These are phyloP conservation scores for Talaromyces sp. DNA, from an alignment of 2,329 filamentous ascomycete species.

Conservation along the genomic window DNA sequence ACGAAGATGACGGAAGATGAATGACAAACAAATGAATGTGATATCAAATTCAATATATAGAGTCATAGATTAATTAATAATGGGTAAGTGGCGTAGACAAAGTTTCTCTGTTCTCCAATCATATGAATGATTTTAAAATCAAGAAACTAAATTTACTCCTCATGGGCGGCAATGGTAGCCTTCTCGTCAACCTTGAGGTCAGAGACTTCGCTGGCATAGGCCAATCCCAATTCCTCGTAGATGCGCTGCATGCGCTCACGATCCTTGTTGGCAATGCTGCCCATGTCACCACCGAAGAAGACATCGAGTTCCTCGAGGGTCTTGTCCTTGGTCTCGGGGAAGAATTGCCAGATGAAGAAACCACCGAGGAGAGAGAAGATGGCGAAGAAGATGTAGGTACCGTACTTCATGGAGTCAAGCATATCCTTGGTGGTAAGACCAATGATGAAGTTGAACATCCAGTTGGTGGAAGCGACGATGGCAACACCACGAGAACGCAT, in stretches of 20 bases:
- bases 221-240: constrained; percentile 16
- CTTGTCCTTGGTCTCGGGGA: constrained; percentile 21
- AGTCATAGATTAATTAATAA: constrained; percentile 1
- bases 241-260: constrained; percentile 18
- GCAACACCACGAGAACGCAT: constrained; percentile 38
- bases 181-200: constrained; percentile 12
- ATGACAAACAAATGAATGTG: constrained; percentile 1
- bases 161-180: not conserved
- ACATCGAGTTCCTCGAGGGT: constrained; percentile 18
- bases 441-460: constrained; percentile 41
- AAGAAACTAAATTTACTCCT: constrained; percentile 12
- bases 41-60: constrained; percentile 7
- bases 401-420: constrained; percentile 32
- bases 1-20: no score
- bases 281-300: constrained; percentile 18
- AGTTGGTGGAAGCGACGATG: constrained; percentile 36
- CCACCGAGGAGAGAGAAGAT: constrained; percentile 20
- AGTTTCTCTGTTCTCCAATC: not conserved
- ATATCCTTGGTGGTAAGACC: constrained; percentile 34
- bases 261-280: constrained; percentile 13
- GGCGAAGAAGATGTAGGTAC: constrained; percentile 41
- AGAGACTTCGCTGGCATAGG: constrained; percentile 10
- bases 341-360: constrained; percentile 24
- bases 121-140: not conserved
- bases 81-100: not conserved